Percentiles rank a stretch among this genome's conserved stretches.
These are phyloP conservation scores for Lumnitzera racemosa DNA, from an alignment of 345 rosid genomes.

Conservation along the genomic window DNA sequence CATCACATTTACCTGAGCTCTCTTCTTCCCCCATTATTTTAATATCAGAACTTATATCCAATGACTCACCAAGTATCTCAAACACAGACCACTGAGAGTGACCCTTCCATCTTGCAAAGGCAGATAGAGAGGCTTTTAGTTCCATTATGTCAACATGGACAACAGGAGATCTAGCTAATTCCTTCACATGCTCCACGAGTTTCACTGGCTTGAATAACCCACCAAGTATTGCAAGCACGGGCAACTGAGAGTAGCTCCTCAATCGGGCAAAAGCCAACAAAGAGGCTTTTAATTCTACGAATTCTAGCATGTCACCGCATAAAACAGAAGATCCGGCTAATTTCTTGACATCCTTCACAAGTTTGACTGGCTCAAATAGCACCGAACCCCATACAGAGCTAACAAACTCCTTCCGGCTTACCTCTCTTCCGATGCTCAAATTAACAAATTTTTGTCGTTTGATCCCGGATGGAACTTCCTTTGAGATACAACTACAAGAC, in stretches of 20 bases:
- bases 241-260: slow-evolving; percentile 57
- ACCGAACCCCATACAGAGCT: slow-evolving; percentile 36
- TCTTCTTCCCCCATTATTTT: too few species aligned
- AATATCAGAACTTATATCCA: too few species aligned
- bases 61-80: too few species aligned
- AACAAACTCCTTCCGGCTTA: slow-evolving; percentile 31
- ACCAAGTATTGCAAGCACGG: slow-evolving; percentile 37
- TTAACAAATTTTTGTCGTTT: slow-evolving; percentile 46
- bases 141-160: slow-evolving; percentile 6
- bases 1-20: too few species aligned
- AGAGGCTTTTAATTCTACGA: slow-evolving; percentile 38
- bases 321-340: slow-evolving; percentile 35
- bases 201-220: slow-evolving; percentile 38
- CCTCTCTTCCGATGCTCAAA: slow-evolving; percentile 48
- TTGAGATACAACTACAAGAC: slow-evolving; percentile 60
- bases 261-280: slow-evolving; percentile 54
- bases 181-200: slow-evolving; percentile 17
- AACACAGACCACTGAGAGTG: too few species aligned
- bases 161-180: too few species aligned
- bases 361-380: slow-evolving; percentile 50
- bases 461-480: slow-evolving; percentile 32
- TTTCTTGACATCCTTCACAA: slow-evolving; percentile 32
- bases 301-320: slow-evolving; percentile 38
- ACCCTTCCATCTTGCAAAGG: too few species aligned
- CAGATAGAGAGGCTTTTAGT: too few species aligned